phyloP scores from a whole-genome alignment of 306 rosid species.

The Lablab purpureus region DNA sequence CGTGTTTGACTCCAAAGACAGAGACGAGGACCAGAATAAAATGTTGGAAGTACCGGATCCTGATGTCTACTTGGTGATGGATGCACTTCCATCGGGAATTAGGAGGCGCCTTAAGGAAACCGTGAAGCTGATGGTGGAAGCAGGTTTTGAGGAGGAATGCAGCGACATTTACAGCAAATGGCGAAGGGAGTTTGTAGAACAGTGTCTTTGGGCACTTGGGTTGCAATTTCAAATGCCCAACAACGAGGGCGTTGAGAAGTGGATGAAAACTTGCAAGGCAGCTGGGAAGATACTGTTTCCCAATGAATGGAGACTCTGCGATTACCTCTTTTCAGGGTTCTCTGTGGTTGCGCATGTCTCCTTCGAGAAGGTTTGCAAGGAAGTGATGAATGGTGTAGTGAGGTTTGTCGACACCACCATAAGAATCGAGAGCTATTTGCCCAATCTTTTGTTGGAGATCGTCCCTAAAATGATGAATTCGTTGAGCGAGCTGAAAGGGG shows the following conservation, averaged over 20 bases:
- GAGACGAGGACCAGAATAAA: neutral
- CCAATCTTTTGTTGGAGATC: neutral
- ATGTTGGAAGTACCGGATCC: neutral
- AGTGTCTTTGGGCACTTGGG: neutral
- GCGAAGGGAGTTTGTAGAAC: neutral
- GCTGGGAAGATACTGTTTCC: neutral
- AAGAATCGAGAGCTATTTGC: neutral
- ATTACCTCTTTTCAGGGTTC: neutral
- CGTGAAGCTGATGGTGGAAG: neutral
- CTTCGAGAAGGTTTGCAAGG: neutral
- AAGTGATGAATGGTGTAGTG: neutral
- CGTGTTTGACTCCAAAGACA: neutral
- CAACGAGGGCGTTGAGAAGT: neutral
- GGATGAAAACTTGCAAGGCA: neutral
- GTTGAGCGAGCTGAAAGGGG: neutral
- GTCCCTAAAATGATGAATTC: neutral
- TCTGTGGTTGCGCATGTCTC: neutral
- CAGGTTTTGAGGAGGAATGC: neutral
- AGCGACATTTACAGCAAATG: neutral
- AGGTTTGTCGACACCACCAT: neutral
- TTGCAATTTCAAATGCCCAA: neutral
- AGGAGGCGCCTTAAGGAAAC: neutral
- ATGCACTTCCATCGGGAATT: neutral
- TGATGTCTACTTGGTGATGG: neutral
- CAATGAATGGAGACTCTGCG: neutral